Evolutionary conservation across 179 eudicot genomes (phyloP).

Genomic region (Sideroxylon spinosum): DNA sequence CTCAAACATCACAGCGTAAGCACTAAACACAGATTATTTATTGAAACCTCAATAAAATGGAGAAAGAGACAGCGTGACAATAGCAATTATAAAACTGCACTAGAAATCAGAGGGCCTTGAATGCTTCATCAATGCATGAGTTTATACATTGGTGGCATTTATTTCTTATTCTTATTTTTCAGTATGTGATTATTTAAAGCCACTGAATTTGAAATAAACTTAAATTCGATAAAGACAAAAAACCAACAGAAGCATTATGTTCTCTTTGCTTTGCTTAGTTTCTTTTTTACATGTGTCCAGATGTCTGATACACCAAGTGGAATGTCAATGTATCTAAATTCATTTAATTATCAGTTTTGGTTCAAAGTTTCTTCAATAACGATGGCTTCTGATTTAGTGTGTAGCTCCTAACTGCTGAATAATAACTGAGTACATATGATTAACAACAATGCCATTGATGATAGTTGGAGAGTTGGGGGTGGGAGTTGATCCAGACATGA

Average conservation of each 20-base stretch:
- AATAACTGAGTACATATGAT: neutral
- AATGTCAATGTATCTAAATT: neutral
- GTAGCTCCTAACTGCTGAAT: slow-evolving; percentile 2
- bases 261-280: neutral
- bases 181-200: neutral
- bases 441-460: neutral
- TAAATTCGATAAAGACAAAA: neutral
- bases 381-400: neutral
- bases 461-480: no score
- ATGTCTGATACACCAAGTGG: neutral
- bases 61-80: slow-evolving; percentile 4
- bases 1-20: neutral
- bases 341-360: neutral
- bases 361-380: neutral
- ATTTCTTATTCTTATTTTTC: no score
- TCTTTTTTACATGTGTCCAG: neutral
- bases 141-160: no score
- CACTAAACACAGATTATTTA: no score
- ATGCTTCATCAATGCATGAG: neutral
- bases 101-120: neutral
- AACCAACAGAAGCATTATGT: neutral
- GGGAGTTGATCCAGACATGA: no score
- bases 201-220: neutral
- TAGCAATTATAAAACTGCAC: neutral
- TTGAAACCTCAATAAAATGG: neutral